A percentile compares a stretch with the other conserved stretches of the same genome.
Conservation (phyloP, 345 rosid genomes). For the Camelina neglecta region DNA sequence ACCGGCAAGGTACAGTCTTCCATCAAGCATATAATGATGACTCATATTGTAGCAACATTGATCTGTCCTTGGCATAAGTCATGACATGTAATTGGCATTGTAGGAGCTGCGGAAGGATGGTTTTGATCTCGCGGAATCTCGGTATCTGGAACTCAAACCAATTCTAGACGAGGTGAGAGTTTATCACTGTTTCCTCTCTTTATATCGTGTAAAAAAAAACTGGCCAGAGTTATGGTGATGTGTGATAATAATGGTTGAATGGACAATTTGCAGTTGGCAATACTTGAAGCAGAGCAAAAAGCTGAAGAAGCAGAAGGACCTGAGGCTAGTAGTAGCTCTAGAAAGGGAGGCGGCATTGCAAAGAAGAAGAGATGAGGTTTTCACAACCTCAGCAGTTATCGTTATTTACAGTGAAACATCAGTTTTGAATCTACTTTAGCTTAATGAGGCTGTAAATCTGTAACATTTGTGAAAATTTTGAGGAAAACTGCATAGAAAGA, state of each 20-base stretch:
- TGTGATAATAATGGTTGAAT: slow-evolving; percentile 24
- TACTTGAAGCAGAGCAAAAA: slow-evolving; percentile 90
- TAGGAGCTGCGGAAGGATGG: slow-evolving; percentile 98
- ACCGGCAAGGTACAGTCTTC: slow-evolving; percentile 77
- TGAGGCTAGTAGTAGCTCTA: slow-evolving; percentile 61
- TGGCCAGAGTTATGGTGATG: background rate
- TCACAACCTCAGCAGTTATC: background rate
- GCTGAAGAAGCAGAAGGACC: slow-evolving; percentile 89
- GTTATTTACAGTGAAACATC: background rate
- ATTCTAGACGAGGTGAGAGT: slow-evolving; percentile 82
- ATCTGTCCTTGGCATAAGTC: slow-evolving; percentile 14
- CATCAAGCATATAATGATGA: no score
- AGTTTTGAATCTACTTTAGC: no score
- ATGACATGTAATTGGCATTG: slow-evolving; percentile 32
- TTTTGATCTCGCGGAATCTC: slow-evolving; percentile 88
- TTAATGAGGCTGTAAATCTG: no score
- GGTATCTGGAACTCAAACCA: slow-evolving; percentile 88
- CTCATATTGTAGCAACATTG: background rate
- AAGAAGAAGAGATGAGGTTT: slow-evolving; percentile 59
- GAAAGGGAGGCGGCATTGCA: slow-evolving; percentile 61
- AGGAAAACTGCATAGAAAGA: background rate
- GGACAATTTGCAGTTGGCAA: slow-evolving; percentile 59
- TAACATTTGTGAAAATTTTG: no score
- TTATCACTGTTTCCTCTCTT: background rate
- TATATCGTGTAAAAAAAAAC: background rate